A percentile compares a stretch with the other conserved stretches of the same genome.
Conservation (phyloP, 75 land plant species). For the Sequoia sempervirens region DNA sequence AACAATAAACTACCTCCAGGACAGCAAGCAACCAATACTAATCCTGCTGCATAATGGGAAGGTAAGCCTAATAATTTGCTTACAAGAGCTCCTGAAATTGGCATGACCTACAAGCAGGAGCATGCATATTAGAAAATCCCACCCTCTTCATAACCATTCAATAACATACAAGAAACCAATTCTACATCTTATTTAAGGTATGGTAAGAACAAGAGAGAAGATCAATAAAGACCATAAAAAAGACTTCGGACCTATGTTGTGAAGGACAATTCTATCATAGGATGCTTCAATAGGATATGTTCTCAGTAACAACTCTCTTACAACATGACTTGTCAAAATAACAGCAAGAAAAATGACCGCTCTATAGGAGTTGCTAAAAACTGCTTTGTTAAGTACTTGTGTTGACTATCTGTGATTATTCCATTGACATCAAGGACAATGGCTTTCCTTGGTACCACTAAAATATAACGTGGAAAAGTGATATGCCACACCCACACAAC, state of each 20-base stretch:
- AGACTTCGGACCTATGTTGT: background rate
- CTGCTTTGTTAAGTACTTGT: background rate
- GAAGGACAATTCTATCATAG: background rate
- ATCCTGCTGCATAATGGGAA: slow-evolving; percentile 87
- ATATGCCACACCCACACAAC: background rate
- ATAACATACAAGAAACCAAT: background rate
- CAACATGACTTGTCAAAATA: background rate
- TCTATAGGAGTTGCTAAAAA: background rate
- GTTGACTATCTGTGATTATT: background rate
- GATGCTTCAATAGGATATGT: no score
- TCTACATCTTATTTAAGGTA: background rate
- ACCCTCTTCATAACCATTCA: background rate
- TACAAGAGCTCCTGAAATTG: slow-evolving; percentile 62
- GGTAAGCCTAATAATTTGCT: slow-evolving; percentile 69
- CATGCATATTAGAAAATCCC: slow-evolving; percentile 1
- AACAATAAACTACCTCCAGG: slow-evolving; percentile 67
- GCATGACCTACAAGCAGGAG: slow-evolving; percentile 66
- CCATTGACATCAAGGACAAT: background rate
- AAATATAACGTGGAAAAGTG: background rate
- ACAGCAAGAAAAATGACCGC: background rate
- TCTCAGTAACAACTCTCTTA: background rate
- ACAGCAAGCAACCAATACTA: slow-evolving; percentile 81
- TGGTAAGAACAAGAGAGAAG: background rate
- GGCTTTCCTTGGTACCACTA: background rate
- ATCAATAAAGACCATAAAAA: background rate